Evolutionary conservation across 2,329 filamentous ascomycete genomes (phyloP), one percentile per base, ranked within the genome.

Genomic region (Verticillium nubilum): DNA sequence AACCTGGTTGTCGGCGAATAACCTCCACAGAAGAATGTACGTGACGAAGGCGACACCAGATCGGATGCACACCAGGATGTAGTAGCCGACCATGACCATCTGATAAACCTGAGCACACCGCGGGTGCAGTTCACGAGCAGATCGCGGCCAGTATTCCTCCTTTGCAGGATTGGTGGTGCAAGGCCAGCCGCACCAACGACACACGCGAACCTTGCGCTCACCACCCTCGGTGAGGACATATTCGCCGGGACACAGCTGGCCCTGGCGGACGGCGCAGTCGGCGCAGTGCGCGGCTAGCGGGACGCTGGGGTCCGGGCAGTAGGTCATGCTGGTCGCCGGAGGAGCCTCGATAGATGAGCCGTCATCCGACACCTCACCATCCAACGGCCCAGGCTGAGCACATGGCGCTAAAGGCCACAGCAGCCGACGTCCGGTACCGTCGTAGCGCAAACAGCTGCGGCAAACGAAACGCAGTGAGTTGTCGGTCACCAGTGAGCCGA

Each of bases 171-270:
- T 17, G 35, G 12, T 42, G 37, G 28, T 19, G 56, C 56, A 57
- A 7, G 77, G 77, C 60, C 67, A 72, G 0, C 78, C 77, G 65
- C 78, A 80, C 71, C 76, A 80, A 6, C 77, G 72, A 52, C 78
- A 80, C 12, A 76, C 68, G 68, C 71, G 78, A 28, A 72, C 56
- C 28, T 57, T 57, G 7, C 56, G 42, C 56, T 57, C 56, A 17
- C 56, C 56, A 37, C 25, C 56, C 26, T 57, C 56, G 23, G 42
- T 57, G 42, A 57, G 56, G 56, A 57, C 56, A 26, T 57, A 57
- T 19, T 57, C 56, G 56, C 56, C 56, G 5, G 56, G 56, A 10
- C 37, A 50, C 7, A 74, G 71, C 6, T 77, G 75, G 13, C 69
- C 65, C 4, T 64, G 61, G 17, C 65, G 65, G 15, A 74, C 66